These are phyloP conservation scores for Ogataea philodendri DNA, from an alignment of 805 yeast species.

Conservation along the genomic window DNA sequence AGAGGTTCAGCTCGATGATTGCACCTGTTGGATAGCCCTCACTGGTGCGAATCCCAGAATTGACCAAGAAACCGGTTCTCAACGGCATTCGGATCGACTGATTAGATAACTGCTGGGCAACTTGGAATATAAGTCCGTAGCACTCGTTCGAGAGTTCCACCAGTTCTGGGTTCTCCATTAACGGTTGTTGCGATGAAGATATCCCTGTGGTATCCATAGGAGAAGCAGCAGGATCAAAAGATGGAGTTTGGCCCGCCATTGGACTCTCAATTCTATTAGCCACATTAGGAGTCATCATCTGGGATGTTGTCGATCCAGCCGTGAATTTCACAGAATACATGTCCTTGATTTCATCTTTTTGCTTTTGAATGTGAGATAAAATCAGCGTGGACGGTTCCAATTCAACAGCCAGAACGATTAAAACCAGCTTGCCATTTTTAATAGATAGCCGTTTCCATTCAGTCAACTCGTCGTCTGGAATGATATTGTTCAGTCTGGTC, in stretches of 20 bases:
- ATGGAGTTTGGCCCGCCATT: constrained; percentile 29
- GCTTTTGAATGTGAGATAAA: constrained; percentile 26
- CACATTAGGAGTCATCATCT: constrained; percentile 22
- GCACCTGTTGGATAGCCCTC: constrained; percentile 28
- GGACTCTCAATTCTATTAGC: constrained; percentile 30
- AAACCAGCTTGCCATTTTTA: constrained; percentile 50
- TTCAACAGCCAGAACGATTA: constrained; percentile 70
- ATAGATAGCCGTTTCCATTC: constrained; percentile 76
- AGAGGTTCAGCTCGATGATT: constrained; percentile 55
- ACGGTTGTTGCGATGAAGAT: constrained; percentile 5
- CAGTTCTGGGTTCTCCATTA: constrained; percentile 29
- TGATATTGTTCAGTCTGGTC: constrained; percentile 67
- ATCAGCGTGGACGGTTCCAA: constrained; percentile 48
- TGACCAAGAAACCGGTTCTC: constrained; percentile 65
- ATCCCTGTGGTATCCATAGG: constrained; percentile 25
- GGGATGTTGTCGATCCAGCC: constrained; percentile 30
- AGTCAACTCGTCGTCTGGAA: constrained; percentile 78
- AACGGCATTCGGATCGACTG: constrained; percentile 70
- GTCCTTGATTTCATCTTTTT: constrained; percentile 23
- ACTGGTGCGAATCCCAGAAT: constrained; percentile 20
- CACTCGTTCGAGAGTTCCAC: constrained; percentile 50
- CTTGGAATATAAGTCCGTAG: constrained; percentile 56
- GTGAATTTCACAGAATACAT: constrained; percentile 26
- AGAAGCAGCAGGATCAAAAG: constrained; percentile 28
- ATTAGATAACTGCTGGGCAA: constrained; percentile 64